Base-by-base conservation (phyloP, 352 stramenopile species). In the Blastocystis sp. region DNA sequence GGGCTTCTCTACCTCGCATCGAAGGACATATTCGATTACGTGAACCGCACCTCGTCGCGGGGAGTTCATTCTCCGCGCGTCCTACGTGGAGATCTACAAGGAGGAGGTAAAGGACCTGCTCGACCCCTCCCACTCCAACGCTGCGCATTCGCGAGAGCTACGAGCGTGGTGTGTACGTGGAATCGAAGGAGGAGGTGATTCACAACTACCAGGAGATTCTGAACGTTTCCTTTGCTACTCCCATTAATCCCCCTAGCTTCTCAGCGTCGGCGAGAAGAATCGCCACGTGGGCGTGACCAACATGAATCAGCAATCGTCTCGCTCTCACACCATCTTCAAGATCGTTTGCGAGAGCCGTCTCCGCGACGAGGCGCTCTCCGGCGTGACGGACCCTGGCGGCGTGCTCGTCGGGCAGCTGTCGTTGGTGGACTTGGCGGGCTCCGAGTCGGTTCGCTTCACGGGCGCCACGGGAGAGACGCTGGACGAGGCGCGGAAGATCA, bases 1-100 rank as follows among this genome's bases (percentile, higher is more conserved):
- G 78, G 78, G 11, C 38, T 88, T 0, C 45, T 88, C 43, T 88
- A 88, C 45, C 45, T 88, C 10, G 78, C 78, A 4, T 62, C 78
- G 4, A 77, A 78, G 23, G 78, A 88, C 60, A 78, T 88, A 19
- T 88, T 88, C 43, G 48, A 64, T 17, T 88, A 88, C 45, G 61
- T 88, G 19, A 52, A 60, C 34, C 34, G n/a, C 2, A 84, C 56
- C 21, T n/a, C 48, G 23, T 48, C 48, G 78, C 91, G 95, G 14
- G n/a, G 93, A 97, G 74, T 98, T 98, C 90, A 90, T 98, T 14
- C 90, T 99, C 45, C 92, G 96, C 52, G 95, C 97, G 19, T 98
- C 94, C n/a, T 99, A 98, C 89, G 92, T 99, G 52, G 97, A 99
- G 91, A 98, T 99, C 88, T 99, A 99, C 91, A 98, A 99, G 89